A percentile compares a stretch with the other conserved stretches of the same genome.
These are phyloP conservation scores for Pythium scleroteichum DNA, from an alignment of 352 stramenopile species.

Conservation along the genomic window DNA sequence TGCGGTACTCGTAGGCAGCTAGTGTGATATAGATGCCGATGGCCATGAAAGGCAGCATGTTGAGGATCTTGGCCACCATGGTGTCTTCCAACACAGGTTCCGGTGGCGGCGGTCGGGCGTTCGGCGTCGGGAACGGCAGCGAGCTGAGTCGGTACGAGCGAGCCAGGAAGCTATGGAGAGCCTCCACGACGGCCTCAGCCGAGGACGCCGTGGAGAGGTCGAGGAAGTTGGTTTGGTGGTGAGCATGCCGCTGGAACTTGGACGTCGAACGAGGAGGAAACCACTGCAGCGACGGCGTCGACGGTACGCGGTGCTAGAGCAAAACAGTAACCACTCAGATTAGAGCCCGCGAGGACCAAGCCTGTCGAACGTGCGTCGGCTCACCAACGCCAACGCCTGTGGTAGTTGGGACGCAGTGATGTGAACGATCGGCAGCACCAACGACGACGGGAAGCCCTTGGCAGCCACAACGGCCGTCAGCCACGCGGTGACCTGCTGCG, in stretches of 20 bases:
- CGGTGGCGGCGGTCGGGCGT: not conserved
- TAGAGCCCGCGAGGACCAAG: no score
- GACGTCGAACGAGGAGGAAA: constrained; percentile 41
- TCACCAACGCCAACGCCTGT: constrained; percentile 9
- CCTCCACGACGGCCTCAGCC: not conserved
- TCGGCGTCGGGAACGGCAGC: constrained; percentile 4
- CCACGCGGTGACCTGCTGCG: not conserved
- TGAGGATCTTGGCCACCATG: constrained; percentile 22
- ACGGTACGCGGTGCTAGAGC: constrained; percentile 45
- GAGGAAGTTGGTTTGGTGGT: constrained; percentile 60
- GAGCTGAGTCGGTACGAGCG: constrained; percentile 6
- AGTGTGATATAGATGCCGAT: constrained; percentile 41
- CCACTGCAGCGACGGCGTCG: constrained; percentile 56
- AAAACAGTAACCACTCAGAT: not conserved
- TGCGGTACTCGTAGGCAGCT: constrained; percentile 43
- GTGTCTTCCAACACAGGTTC: constrained; percentile 12
- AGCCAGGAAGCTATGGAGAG: constrained; percentile 8
- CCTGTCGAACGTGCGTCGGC: no score
- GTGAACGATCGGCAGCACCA: constrained; percentile 4
- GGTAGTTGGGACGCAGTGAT: constrained; percentile 6
- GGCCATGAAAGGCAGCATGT: constrained; percentile 41
- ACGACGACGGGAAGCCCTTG: not conserved
- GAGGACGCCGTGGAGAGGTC: constrained; percentile 29
- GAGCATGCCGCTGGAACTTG: constrained; percentile 57
- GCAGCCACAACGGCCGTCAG: not conserved